Evolutionary conservation across 768 basidiomycete genomes (phyloP).

Genomic region (Tephrocybe sp.): DNA sequence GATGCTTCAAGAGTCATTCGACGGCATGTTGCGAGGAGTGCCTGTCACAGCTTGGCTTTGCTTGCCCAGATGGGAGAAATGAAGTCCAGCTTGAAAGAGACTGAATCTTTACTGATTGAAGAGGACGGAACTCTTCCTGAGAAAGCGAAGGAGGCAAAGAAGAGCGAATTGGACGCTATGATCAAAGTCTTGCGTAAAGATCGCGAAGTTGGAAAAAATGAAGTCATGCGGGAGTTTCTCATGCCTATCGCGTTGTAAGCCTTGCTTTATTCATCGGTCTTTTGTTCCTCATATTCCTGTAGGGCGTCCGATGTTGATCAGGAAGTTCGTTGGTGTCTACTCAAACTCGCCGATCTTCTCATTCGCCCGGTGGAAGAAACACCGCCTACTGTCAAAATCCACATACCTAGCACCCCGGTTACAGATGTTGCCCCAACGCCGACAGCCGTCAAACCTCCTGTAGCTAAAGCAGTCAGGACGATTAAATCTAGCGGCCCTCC

Average conservation of each 20-base stretch:
- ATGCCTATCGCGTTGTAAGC: slow-evolving; percentile 80
- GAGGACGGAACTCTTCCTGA: slow-evolving; percentile 78
- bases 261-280: slow-evolving; percentile 23
- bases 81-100: slow-evolving; percentile 70
- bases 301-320: slow-evolving; percentile 80
- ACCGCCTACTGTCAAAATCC: slow-evolving; percentile 83
- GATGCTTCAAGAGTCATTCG: slow-evolving; percentile 84
- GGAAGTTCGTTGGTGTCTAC: slow-evolving; percentile 87
- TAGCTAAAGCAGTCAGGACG: slow-evolving; percentile 41
- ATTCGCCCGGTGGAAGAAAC: slow-evolving; percentile 83
- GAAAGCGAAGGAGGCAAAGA: slow-evolving; percentile 73
- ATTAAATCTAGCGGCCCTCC: slow-evolving; percentile 39
- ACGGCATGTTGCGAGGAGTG: slow-evolving; percentile 83
- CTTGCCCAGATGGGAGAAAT: slow-evolving; percentile 91
- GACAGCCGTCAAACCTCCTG: slow-evolving; percentile 50
- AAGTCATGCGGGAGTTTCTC: slow-evolving; percentile 74
- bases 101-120: slow-evolving; percentile 79
- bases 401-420: slow-evolving; percentile 74
- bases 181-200: slow-evolving; percentile 89
- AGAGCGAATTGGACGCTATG: slow-evolving; percentile 80
- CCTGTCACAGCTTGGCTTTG: slow-evolving; percentile 85
- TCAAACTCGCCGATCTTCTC: slow-evolving; percentile 90
- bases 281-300: slow-evolving; percentile 7
- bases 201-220: slow-evolving; percentile 79
- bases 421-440: slow-evolving; percentile 57